These are phyloP conservation scores for Peronospora destructor DNA, from an alignment of 352 stramenopile species.

Conservation along the genomic window DNA sequence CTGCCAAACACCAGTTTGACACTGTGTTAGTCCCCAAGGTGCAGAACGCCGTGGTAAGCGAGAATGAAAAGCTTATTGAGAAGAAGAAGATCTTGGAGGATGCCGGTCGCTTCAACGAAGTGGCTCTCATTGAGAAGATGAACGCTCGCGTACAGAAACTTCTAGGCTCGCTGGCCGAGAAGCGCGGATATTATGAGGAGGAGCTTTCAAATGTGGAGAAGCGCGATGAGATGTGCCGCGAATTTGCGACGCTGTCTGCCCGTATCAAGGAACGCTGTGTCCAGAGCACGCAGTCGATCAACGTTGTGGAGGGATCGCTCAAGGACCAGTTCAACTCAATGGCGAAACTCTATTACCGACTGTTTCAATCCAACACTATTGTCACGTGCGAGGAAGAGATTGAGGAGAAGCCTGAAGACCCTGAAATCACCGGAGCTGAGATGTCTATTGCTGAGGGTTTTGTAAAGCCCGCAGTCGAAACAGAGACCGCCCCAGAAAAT, in stretches of 20 bases:
- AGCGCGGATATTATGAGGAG: conserved; percentile 67
- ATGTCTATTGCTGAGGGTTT: conserved; percentile 10
- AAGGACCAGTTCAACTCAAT: conserved; percentile 77
- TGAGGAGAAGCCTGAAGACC: conserved; percentile 31
- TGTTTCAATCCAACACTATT: conserved; percentile 61
- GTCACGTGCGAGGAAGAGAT: conserved; percentile 34
- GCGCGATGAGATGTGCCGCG: conserved; percentile 64
- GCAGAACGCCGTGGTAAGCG: conserved; percentile 53
- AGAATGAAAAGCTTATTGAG: conserved; percentile 76
- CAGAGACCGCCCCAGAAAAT: conserved; percentile 20
- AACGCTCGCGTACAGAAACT: conserved; percentile 63
- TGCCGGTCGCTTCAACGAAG: conserved; percentile 47
- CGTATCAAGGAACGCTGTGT: conserved; percentile 74
- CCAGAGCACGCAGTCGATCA: conserved; percentile 71
- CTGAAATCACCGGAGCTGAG: conserved; percentile 30
- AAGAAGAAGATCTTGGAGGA: conserved; percentile 69
- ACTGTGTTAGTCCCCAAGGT: conserved; percentile 66
- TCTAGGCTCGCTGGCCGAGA: conserved; percentile 61
- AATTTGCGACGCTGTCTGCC: conserved; percentile 68
- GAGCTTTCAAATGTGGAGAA: conserved; percentile 70
- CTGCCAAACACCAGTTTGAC: conserved; percentile 65
- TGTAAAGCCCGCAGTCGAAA: conserved; percentile 12
- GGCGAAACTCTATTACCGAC: conserved; percentile 54
- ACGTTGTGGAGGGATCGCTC: conserved; percentile 64
- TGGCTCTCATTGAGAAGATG: conserved; percentile 67